Evolutionary conservation across 768 basidiomycete species (phyloP), one percentile per base, ranked within the genome.

Genomic region (Boletus pseudopeckii): DNA sequence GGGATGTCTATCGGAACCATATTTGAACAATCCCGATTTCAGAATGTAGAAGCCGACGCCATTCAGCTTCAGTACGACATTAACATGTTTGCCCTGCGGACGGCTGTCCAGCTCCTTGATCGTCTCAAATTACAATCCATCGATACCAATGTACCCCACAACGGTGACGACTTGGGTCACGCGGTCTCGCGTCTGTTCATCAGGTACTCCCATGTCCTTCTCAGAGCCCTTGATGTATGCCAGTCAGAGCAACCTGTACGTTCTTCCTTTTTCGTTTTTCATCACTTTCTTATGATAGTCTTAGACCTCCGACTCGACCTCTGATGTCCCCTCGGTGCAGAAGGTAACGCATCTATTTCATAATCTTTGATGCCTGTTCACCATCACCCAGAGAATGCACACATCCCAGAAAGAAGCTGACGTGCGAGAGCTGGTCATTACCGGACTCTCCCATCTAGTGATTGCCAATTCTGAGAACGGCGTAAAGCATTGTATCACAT

Each of bases 381-480:
- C 15, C 26, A 15, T 63, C 24, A 45, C 11, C 30, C 77, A 69
- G 81, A 79, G 74, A 67, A 70, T 72, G 54, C 72, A 73, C 13
- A 53, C 67, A 7, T 77, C 78, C 7, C 78, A 78, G 44, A 77
- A 77, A 59, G 82, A 82, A 48, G 78, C 79, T 1, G 85, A 87
- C 52, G 71, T 91, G 38, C 82, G 87, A 14, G 86, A 91, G 54
- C 73, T 90, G 15, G 84, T 91, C 40, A 88, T 95, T 54, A 80
- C 83, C 6, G 90, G 88, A 1, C 79, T 96, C 7, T 81, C 92
- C 1, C 85, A 92, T 56, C 76, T 96, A 7, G 85, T 96, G 51
- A 81, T 79, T 33, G 82, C 91, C 13, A 96, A 96, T 64, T 85
- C 89, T 15, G 90, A 94, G 64, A 86, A 83, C 60, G 93, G 91